phyloP scores from a whole-genome alignment of 345 rosid genomes.

The Populus simonii region DNA sequence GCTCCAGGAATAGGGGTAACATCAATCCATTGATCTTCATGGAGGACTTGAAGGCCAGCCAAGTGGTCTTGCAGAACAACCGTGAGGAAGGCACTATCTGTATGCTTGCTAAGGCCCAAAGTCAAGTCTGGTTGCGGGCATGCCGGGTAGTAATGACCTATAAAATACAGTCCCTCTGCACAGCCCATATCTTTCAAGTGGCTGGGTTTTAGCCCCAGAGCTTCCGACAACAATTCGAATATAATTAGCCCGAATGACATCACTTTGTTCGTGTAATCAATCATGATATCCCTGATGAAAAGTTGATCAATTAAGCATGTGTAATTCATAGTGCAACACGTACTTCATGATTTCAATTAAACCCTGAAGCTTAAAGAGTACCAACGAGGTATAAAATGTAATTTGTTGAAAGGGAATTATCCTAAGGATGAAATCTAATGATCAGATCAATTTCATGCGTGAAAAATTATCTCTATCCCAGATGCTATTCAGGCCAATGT shows the following conservation, averaged over 20 bases:
- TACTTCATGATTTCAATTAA: background rate
- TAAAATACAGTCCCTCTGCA: background rate
- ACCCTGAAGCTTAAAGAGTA: no score
- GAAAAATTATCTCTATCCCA: no score
- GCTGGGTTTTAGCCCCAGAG: background rate
- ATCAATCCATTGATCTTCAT: conserved; percentile 10
- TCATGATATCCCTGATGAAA: background rate
- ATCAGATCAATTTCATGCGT: no score
- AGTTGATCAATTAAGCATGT: background rate
- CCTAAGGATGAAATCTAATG: no score
- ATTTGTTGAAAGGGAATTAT: no score
- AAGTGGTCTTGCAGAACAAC: background rate
- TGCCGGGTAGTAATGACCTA: conserved; percentile 10
- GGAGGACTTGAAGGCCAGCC: conserved; percentile 14
- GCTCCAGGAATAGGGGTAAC: background rate
- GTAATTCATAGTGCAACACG: background rate
- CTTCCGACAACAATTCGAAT: conserved; percentile 8
- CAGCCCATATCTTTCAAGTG: conserved; percentile 9
- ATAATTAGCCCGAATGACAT: background rate
- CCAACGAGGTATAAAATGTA: no score
- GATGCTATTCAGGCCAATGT: no score
- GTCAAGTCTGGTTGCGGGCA: conserved; percentile 13
- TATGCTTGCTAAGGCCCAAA: background rate
- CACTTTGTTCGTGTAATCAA: conserved; percentile 1
- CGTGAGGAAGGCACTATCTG: conserved; percentile 5